A percentile compares a stretch with the other conserved stretches of the same genome.
Conservation (phyloP, 345 rosid genomes). For the Xanthoceras sorbifolium region DNA sequence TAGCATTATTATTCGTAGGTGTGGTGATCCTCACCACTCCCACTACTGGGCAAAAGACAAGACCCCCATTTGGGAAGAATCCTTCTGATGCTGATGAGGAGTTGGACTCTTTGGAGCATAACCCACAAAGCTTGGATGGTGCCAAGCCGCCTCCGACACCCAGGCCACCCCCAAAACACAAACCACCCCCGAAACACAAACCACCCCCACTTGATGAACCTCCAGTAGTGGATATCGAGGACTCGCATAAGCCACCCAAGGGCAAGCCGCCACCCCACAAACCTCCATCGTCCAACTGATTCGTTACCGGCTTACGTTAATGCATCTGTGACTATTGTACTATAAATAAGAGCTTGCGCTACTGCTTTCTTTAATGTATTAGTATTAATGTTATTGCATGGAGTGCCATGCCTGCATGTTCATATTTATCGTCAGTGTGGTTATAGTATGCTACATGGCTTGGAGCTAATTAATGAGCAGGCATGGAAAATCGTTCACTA, state of each 20-base stretch:
- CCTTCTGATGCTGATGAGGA: no score
- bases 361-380: background rate
- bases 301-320: background rate
- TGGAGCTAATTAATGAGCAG: background rate
- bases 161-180: no score
- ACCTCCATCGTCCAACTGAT: slow-evolving; percentile 18
- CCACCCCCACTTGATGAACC: slow-evolving; percentile 11
- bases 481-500: background rate
- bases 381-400: background rate
- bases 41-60: no score
- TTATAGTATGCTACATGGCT: background rate
- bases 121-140: background rate
- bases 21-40: background rate
- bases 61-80: no score
- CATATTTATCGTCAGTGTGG: background rate
- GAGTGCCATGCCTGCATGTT: background rate
- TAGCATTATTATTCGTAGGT: background rate
- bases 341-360: slow-evolving; percentile 1
- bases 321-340: background rate
- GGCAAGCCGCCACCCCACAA: slow-evolving; percentile 18
- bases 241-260: slow-evolving; percentile 3
- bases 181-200: background rate
- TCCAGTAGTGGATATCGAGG: background rate
- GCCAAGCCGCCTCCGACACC: background rate
- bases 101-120: no score